Evolutionary conservation across 1,284 basidiomycete genomes (phyloP), one percentile per base, ranked within the genome.

Genomic region (Naganishia albida): DNA sequence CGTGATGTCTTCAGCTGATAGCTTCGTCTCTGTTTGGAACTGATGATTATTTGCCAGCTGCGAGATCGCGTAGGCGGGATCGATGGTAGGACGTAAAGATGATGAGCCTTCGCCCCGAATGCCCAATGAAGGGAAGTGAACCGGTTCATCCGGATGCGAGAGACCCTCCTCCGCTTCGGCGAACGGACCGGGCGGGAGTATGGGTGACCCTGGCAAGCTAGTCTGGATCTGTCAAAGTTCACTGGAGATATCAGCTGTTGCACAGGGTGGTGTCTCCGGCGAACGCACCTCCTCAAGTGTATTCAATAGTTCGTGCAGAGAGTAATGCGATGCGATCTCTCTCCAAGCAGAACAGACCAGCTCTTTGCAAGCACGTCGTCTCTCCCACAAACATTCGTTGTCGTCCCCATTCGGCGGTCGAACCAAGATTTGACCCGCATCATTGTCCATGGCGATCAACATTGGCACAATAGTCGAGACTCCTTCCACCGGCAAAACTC

Each of bases 381-480:
- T 67, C 67, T 80, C 77, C 18, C 73, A 39, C 1, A 76, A 74
- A 70, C 72, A 78, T 2, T 72, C 70, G 4, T 71, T 72, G 15
- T 63, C 30, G 39, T 71, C 64, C 82, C 82, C 43, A 77, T 74
- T 53, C 76, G 79, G 57, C 70, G 76, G 55, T 77, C 72, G 69
- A 34, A 82, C 72, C 43, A 83, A 65, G 72, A 78, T 70, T 72
- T 79, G 69, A 7, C 76, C 75, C 1, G 84, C 82, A 42, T 85
- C 84, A 7, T 74, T 77, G 70, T 91, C 87, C 44, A 97, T 78
- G 0, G 89, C 86, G 38, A 92, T 75, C 43, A 98, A 78, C 88
- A 95, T 93, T 1, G 94, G 93, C 39, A 91, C 81, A 34, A 90
- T 87, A 0, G 88, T 86, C 23, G 93, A 77, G 42, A 95, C 73